phyloP scores from a whole-genome alignment of 169 alveolate species.

The Plasmodium relictum region DNA sequence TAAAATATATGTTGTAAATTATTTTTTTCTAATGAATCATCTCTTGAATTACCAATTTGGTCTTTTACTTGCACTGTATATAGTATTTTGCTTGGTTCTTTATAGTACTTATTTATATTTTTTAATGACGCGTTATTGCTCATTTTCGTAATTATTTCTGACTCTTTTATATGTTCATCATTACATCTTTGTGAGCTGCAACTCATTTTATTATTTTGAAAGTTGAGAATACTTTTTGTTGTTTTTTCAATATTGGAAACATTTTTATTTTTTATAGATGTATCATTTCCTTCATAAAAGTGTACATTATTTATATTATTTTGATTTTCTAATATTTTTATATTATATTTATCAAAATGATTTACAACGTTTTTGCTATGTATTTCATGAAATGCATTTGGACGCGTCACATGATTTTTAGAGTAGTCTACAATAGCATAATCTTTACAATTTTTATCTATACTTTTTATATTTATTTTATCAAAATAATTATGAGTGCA shows the following conservation, averaged over 20 bases:
- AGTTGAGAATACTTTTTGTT: neutral
- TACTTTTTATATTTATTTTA: conserved; percentile 8
- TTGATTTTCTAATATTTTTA: neutral
- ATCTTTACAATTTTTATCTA: neutral
- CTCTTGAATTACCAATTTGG: neutral
- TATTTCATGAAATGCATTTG: conserved; percentile 8
- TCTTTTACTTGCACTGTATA: neutral
- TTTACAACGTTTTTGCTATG: neutral
- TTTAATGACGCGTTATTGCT: neutral
- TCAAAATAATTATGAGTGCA: conserved; percentile 1
- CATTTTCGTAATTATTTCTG: neutral
- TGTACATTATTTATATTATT: neutral
- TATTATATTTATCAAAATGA: neutral
- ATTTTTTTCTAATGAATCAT: neutral
- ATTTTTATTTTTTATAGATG: neutral
- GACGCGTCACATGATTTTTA: neutral
- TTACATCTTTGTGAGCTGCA: neutral
- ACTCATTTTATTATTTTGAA: neutral
- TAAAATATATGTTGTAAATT: neutral
- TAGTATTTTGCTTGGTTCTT: neutral
- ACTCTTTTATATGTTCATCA: neutral
- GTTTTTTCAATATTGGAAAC: neutral
- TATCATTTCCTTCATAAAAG: conserved; percentile 2
- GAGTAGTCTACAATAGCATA: conserved; percentile 6
- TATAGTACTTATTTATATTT: neutral